Percentiles rank a stretch among this genome's conserved stretches.
These are phyloP conservation scores for Pleurostoma richardsiae DNA, from an alignment of 2,329 filamentous ascomycete genomes.

Conservation along the genomic window DNA sequence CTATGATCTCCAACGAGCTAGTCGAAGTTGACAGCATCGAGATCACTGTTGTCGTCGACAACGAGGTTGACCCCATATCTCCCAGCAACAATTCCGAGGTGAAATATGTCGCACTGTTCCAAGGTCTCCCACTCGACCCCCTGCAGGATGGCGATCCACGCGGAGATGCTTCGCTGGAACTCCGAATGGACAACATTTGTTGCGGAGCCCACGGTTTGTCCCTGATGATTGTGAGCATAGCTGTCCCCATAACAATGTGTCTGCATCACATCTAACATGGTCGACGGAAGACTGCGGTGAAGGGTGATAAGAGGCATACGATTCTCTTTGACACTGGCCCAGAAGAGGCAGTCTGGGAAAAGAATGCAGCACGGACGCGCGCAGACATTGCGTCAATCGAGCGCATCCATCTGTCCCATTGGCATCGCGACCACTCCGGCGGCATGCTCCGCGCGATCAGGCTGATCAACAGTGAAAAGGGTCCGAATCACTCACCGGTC, in stretches of 20 bases:
- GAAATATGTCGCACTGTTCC: slow-evolving; percentile 33
- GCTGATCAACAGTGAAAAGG: slow-evolving; percentile 37
- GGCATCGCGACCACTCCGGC: slow-evolving; percentile 51
- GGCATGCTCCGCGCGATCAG: slow-evolving; percentile 43
- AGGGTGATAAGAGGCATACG: slow-evolving; percentile 34
- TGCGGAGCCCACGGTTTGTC: slow-evolving; percentile 51
- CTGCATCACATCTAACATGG: background rate
- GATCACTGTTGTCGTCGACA: slow-evolving; percentile 45
- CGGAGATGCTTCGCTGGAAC: slow-evolving; percentile 34
- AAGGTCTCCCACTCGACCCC: slow-evolving; percentile 30
- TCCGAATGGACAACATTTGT: slow-evolving; percentile 44
- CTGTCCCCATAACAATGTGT: background rate
- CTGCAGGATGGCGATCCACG: slow-evolving; percentile 25
- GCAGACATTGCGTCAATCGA: slow-evolving; percentile 37
- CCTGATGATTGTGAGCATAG: slow-evolving; percentile 39
- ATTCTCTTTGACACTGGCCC: slow-evolving; percentile 50
- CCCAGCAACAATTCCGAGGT: slow-evolving; percentile 35
- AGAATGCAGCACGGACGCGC: slow-evolving; percentile 38
- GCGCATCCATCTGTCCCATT: slow-evolving; percentile 43
- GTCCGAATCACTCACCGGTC: slow-evolving; percentile 19
- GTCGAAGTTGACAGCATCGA: slow-evolving; percentile 30
- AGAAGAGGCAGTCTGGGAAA: slow-evolving; percentile 43
- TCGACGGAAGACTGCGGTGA: slow-evolving; percentile 33
- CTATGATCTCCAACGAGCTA: slow-evolving; percentile 7
- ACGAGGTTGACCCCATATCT: slow-evolving; percentile 50